Percentiles rank a stretch among this genome's conserved stretches.
Evolutionary conservation across 202 grass and related monocot species (phyloP).

Genomic region (Carex arenaria): DNA sequence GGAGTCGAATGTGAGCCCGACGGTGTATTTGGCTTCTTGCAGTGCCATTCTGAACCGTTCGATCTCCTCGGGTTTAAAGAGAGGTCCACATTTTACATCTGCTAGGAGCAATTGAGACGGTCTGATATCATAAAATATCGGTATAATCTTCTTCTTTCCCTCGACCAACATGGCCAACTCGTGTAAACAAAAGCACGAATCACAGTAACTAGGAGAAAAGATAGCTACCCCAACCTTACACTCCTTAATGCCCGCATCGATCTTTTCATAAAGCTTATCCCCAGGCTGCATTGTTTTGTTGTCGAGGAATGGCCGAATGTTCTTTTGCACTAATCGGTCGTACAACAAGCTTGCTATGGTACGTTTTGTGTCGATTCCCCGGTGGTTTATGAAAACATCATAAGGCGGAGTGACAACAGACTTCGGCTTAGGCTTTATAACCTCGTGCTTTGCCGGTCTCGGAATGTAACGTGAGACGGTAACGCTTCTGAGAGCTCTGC

Average conservation of each 20-base stretch:
- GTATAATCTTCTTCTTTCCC: conserved; percentile 59
- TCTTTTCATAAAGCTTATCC: conserved; percentile 49
- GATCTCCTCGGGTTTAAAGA: conserved; percentile 29
- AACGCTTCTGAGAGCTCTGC: background rate
- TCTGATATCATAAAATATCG: conserved; percentile 74
- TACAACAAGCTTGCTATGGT: conserved; percentile 56
- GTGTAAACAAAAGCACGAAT: conserved; percentile 65
- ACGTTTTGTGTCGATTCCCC: conserved; percentile 66
- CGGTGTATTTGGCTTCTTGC: conserved; percentile 58
- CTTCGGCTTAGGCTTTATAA: background rate
- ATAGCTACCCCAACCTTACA: conserved; percentile 59
- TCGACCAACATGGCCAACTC: conserved; percentile 75
- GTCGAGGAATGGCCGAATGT: conserved; percentile 45
- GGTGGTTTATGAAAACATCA: conserved; percentile 91
- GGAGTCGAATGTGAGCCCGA: conserved; percentile 63
- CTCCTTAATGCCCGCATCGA: conserved; percentile 40
- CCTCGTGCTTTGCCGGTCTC: background rate
- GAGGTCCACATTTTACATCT: background rate
- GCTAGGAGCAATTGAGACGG: conserved; percentile 52
- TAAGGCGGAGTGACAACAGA: background rate
- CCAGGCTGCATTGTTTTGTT: conserved; percentile 74
- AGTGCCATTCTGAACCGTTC: conserved; percentile 46
- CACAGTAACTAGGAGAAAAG: conserved; percentile 68
- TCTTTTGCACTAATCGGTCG: conserved; percentile 33
- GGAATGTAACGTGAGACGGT: background rate